Conservation (phyloP, 2,329 filamentous ascomycete species). For the Lojkania enalia region DNA sequence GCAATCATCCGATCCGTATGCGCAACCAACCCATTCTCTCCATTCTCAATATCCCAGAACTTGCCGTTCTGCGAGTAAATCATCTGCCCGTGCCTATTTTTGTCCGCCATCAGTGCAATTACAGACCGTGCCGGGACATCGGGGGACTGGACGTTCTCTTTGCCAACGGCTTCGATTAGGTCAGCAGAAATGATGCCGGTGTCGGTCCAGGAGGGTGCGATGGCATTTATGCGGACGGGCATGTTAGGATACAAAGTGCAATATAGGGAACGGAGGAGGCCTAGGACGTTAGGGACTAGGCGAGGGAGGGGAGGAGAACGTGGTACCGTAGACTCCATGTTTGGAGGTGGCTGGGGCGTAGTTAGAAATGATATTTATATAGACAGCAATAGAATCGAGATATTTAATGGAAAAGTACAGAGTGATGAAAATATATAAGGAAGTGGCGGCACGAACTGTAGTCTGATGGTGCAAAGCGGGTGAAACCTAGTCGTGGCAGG, state of each 20-base stretch:
- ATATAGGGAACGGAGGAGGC: constrained; percentile 32
- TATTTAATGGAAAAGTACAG: too few relatives aligned
- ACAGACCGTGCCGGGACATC: constrained; percentile 32
- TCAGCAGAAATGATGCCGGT: constrained; percentile 26
- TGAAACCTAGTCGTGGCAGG: constrained; percentile 19
- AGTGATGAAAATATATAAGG: too few relatives aligned
- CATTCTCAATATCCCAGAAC: constrained; percentile 35
- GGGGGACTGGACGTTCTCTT: constrained; percentile 22
- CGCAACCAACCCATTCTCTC: constrained; percentile 17
- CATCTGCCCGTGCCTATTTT: constrained; percentile 29
- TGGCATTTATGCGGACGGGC: constrained; percentile 39
- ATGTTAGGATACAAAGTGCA: constrained; percentile 23
- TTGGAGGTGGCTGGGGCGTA: constrained; percentile 28
- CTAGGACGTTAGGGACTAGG: background rate
- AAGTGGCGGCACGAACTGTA: constrained; percentile 38
- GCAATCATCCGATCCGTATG: background rate
- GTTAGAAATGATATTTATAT: constrained; percentile 9
- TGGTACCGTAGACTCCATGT: constrained; percentile 32
- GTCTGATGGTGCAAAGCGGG: constrained; percentile 28
- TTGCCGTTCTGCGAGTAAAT: constrained; percentile 29
- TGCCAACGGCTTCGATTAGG: constrained; percentile 20
- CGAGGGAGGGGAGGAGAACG: background rate
- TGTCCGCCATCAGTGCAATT: constrained; percentile 30
- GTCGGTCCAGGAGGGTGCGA: constrained; percentile 38
- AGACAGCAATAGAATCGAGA: too few relatives aligned